Evolutionary conservation across 2,329 filamentous ascomycete species (phyloP), one percentile per base, ranked within the genome.

Genomic region (Phoma herbarum): DNA sequence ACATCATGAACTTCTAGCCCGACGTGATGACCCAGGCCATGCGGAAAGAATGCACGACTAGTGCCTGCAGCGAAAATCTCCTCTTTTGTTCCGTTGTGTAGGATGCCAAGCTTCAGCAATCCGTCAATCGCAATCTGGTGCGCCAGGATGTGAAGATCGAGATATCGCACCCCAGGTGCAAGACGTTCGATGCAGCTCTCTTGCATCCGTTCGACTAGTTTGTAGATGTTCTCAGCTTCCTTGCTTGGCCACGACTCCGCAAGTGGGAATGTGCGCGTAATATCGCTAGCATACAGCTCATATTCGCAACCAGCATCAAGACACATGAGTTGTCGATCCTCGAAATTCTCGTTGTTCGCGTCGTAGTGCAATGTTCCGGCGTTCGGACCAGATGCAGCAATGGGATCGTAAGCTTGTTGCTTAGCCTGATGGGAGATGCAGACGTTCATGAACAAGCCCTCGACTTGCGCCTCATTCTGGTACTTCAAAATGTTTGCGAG

Each of bases 251-350:
- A 96, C 0, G 79, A 80, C 6, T 91, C 90, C 14, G 84, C 85
- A 22, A 97, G 79, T 4, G 94, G 94, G 65, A 97, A 87, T 0
- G 93, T 95, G 35, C 94, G 87, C 0, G 95, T 98, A 26, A 98
- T 88, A 76, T 98, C 94, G 57, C 90, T 91, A 28, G 92, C 92
- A 75, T 99, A 98, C 67, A 90, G 89, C 47, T 88, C 80, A 78
- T 88, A 96, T 77, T 98, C 94, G 65, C 88, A 90, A 2, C 92
- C 93, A 1, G 94, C 93, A 74, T 99, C 94, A 4, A 99, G 82
- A 20, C 96, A 88, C 29, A 98, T 80, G 28, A 93, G 83, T 70
- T 93, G 87, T 57, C 88, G 85, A 25, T 88, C 87, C 2, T 80
- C 79, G 18, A 98, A 84, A 1, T 87, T 78, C 67, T 90, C 85